Evolutionary conservation across 176 grass and related monocot species (phyloP), one percentile per base, ranked within the genome.

Genomic region (Miscanthus lutarioriparius): DNA sequence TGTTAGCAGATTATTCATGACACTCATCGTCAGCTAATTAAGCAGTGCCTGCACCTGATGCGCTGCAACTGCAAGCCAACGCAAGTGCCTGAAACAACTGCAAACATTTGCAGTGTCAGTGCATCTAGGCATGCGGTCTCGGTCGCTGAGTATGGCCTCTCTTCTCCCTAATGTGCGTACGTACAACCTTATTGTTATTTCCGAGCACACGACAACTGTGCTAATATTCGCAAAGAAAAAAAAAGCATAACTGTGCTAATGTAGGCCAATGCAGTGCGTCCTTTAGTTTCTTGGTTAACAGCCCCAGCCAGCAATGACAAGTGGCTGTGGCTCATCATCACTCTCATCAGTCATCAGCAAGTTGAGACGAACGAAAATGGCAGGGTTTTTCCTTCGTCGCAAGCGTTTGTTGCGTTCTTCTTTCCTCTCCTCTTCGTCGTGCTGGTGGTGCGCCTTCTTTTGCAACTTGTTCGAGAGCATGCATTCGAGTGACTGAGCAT

Each of bases 371-470:
- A 74, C 26, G 72, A 75, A 59, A 35, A 59, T 35, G 32, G 49
- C 32, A 35, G 36, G 74, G 7, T 36, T 76, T 37, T 58, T 58
- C 73, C 47, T 26, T 4, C 19, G 5, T 14, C 28, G 9, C 30
- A 64, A 30, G 62, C 28, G 23, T 14, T 70, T 54, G 80, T 71
- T 82, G 67, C 33, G 48, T 82, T 70, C 66, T 69, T 81, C 48
- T 71, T 39, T 56, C 65, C 36, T 69, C 79, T 40, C 66, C 20
- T 56, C 22, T 2, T 70, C 22, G 22, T 38, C 11, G 1, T 13
- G 62, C 25, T 27, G 25, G 26, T 28, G 12, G 27, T 32, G 56
- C 32, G 5, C 30, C 5, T 20, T 22, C 15, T 58, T 56, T 20
- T 82, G 65, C 79, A 71, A 71, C 48, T 71, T 82, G 79, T 15